Base-by-base conservation (phyloP, 768 basidiomycete genomes). In the Nidularia pulvinata region DNA sequence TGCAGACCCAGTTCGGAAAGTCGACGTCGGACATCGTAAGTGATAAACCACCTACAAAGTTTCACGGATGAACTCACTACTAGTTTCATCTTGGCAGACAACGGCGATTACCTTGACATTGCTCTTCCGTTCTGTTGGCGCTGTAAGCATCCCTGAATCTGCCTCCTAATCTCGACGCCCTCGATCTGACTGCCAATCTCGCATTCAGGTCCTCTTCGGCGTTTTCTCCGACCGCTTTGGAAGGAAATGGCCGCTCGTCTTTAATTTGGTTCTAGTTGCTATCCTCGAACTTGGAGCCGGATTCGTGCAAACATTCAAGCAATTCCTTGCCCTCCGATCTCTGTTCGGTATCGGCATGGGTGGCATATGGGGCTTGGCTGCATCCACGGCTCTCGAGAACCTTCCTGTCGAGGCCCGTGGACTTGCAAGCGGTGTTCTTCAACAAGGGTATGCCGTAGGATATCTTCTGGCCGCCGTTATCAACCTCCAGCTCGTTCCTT, bases 271-370 rank as follows among this genome's bases (percentile, higher is more conserved):
- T 25, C 64, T 95, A 46, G 82, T 93, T 56, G 77, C 81, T 11
- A 65, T 80, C 4, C 82, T 97, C 50, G 85, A 94, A 62, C 81
- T 97, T 22, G 90, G 85, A 0, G 84, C 85, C 1, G 87, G 91
- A 30, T 98, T 95, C 69, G 85, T 86, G 43, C 77, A 86, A 14
- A 92, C 86, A 0, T 98, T 83, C 71, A 33, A 55, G 0, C 78
- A 88, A 56, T 98, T 98, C 74, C 81, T 98, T 25, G 93, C 82
- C 13, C 77, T 93, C 5, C 82, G 95, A 5, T 81, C 86, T 1
- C 77, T 97, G 44, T 95, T 95, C 64, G 93, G 93, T 55, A 81
- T 94, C 49, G 88, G 85, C 1, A 93, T 94, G 91, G 91, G 92
- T 34, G 91, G 91, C 0, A 81, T 96, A 46, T 96, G 94, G 93